Evolutionary conservation across 345 rosid species (phyloP), one percentile per base, ranked within the genome.

Genomic region (Populus simonii): DNA sequence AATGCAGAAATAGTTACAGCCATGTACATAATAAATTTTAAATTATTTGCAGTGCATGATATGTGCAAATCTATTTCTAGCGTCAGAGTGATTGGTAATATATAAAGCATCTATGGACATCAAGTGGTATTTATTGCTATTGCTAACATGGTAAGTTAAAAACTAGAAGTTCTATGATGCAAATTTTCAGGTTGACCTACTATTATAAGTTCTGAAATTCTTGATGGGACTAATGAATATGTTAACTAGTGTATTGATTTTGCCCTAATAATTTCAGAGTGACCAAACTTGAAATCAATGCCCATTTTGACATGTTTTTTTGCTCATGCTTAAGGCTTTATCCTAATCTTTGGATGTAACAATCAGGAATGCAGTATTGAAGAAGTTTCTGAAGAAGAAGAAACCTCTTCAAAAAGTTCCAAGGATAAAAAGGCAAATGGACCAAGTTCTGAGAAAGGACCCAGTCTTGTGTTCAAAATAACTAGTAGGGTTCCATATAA

Each of bases 351-450:
- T 73, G 49, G 51, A 53, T 86, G 47, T 49, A 61, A 20, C 43
- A 70, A 66, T 41, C 83, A 96, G 99, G 99, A 96, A 71, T 96
- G 99, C 84, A 85, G 84, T 76, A 86, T 96, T 75, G 98, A 96
- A 78, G 99, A 94, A 76, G 70, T 82, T 66, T 78, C 88, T 61
- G 97, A 96, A 22, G 98, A 93, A 43, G 99, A 94, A 81, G 93
- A 86, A 73, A 78, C 86, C 76, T 83, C 89, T 45, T 85, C 91
- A 73, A 96, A 91, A 84, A 90, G 93, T 84, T 92, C 90, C 18
- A 92, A 92, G 89, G 97, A 92, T 83, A 91, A 92, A 84, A 96
- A 91, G 79, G 87, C 94, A 61, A 96, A 88, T 77, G 97, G 98
- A 74, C 88, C 94, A 71, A 93, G 87, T 75, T 73, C 92, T 33